phyloP scores from a whole-genome alignment of 176 grass and related monocot species.

The Cenchrus americanus region DNA sequence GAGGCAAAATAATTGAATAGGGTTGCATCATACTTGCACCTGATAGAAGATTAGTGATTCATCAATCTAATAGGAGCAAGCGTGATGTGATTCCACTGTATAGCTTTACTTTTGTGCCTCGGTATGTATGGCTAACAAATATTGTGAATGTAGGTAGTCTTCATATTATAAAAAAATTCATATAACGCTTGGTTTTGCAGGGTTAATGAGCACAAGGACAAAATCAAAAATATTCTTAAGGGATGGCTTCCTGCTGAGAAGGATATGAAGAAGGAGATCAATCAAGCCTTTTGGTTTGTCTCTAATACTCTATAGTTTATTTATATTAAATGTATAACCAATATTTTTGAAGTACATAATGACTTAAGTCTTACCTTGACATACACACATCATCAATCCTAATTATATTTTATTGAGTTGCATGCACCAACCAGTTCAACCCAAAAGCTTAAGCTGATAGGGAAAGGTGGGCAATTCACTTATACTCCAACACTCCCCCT shows the following conservation, averaged over 20 bases:
- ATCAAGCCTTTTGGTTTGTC: slow-evolving; percentile 69
- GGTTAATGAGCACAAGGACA: slow-evolving; percentile 65
- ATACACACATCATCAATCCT: slow-evolving; percentile 12
- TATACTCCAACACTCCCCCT: too few species aligned
- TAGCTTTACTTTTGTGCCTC: not conserved
- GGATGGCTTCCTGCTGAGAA: slow-evolving; percentile 60
- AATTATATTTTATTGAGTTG: too few species aligned
- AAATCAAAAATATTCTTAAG: slow-evolving; percentile 74
- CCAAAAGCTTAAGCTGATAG: too few species aligned
- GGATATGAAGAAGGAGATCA: slow-evolving; percentile 75
- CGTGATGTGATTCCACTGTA: not conserved
- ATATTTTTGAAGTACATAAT: slow-evolving; percentile 31
- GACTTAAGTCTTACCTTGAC: slow-evolving; percentile 7
- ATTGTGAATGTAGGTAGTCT: not conserved
- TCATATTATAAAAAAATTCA: not conserved
- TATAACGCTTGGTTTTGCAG: slow-evolving; percentile 61
- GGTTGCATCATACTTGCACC: not conserved
- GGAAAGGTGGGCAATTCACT: too few species aligned
- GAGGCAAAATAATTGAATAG: not conserved
- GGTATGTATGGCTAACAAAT: not conserved
- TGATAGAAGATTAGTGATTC: not conserved
- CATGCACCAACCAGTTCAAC: too few species aligned
- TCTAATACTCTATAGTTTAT: slow-evolving; percentile 12
- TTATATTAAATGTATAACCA: not conserved
- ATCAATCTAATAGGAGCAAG: not conserved